Base-by-base conservation (phyloP, 2,329 filamentous ascomycete species). In the Alternaria panax region DNA sequence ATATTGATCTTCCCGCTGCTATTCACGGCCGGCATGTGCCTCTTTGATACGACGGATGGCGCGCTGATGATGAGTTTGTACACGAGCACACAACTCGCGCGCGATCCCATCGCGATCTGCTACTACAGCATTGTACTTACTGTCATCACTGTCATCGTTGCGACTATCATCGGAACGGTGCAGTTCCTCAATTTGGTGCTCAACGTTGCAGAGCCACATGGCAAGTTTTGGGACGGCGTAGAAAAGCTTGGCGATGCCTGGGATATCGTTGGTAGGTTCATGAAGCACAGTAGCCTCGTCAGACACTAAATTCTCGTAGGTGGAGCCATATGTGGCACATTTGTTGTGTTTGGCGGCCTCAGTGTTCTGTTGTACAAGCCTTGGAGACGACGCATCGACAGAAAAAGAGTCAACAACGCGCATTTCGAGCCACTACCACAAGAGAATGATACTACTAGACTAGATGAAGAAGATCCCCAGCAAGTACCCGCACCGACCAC, bases 61-160 rank as follows among this genome's bases (percentile, higher is more conserved):
- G 94, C 94, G 1, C 84, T 97, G 20, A 98, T 98, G 93, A 93
- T 97, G 87, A 89, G 90, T 0, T 83, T 98, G 1, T 98, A 99
- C 79, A 93, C 93, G 0, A 91, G 90, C 38, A 92, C 87, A 12
- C 80, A 90, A 28, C 89, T 96, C 46, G 88, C 92, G 0, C 84
- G 90, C 57, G 93, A 98, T 71, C 86, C 86, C 1, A 87, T 98
- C n/a, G 93, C 93, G 0, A 93, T 97, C 46, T 81, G 97, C 1
- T 98, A 98, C 80, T 98, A 97, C 79, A 96, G 92, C 12, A 91
- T 94, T 66, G 90, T 96, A 0, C 84, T 97, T 27, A 97, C 92
- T 0, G 87, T 86, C 3, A 87, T 97, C 51, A 97, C 93, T 0
- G 90, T 97, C 24, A 80, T 91, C 5, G 92, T 96, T 0, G 92